phyloP scores from a whole-genome alignment of 306 rosid genomes.

The Cucurbita moschata region DNA sequence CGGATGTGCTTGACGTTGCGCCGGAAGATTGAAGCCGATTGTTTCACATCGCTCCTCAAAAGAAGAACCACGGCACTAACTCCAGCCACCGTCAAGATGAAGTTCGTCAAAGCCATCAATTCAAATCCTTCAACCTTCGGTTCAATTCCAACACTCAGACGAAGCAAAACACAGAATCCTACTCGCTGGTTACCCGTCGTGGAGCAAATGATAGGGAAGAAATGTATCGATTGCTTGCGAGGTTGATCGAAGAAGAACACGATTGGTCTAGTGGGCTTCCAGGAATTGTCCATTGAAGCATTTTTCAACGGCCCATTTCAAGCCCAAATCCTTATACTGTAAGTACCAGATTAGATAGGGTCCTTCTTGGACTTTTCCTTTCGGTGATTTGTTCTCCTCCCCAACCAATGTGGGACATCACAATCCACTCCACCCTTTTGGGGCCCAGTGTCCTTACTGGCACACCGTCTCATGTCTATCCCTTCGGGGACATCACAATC shows the following conservation, averaged over 20 bases:
- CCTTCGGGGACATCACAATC: no score
- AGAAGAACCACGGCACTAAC: constrained; percentile 34
- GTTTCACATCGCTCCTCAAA: constrained; percentile 31
- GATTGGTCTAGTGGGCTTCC: background rate
- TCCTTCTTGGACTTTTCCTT: no score
- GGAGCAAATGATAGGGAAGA: background rate
- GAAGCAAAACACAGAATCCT: background rate
- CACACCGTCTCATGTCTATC: no score
- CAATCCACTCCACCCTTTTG: no score
- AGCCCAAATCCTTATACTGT: background rate
- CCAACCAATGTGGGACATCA: no score
- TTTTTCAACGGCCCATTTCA: background rate
- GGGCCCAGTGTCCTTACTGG: no score
- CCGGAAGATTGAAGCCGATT: constrained; percentile 27
- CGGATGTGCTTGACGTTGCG: constrained; percentile 38
- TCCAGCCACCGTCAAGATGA: constrained; percentile 39
- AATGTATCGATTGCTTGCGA: background rate
- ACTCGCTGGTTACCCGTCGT: background rate
- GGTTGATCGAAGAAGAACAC: background rate
- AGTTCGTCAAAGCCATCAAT: constrained; percentile 33
- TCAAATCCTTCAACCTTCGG: background rate
- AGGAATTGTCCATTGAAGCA: background rate
- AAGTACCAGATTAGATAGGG: no score
- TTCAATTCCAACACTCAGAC: background rate
- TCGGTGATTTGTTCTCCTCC: no score